Evolutionary conservation across 2,329 filamentous ascomycete species (phyloP), one percentile per base, ranked within the genome.

Genomic region (Diaporthe nobilis): DNA sequence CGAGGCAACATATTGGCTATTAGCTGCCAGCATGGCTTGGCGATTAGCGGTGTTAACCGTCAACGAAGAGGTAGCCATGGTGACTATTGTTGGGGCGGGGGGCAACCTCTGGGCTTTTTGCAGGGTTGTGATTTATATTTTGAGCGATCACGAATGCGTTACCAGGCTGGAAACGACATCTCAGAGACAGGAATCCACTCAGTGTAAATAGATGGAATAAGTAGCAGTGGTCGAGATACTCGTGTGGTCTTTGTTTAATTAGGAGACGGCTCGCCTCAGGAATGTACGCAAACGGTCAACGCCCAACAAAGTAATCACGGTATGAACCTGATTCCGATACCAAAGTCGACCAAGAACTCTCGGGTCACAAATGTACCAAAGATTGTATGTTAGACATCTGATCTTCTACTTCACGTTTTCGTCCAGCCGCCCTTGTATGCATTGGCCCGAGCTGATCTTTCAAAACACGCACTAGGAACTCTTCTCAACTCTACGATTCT

Each of bases 221-320:
- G 6, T 10, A 7, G 49, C 31, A 28, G 8, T 28, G 7, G 31
- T 20, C 6, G 53, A 28, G 31, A 4, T 20, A 15, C 47, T 37
- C 22, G 8, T 37, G 5, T 28, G 12, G 47, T 9, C 31, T 68
- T 53, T 68, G 47, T 68, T 49, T 34, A 37, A 20, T 13, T 15
- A n/a, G 47, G 37, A 25, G 22, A n/a, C n/a, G 44, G 34, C 47
- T 53, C 20, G 7, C 28, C 8, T 28, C 6, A 12, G 22, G n/a
- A 53, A 37, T 68, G 31, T 25, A 68, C 47, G 65, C 65, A 67
- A 67, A 51, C 61, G 61, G 61, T 44, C 42, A 67, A 28, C 17
- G 20, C 13, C 20, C 28, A 34, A 67, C 42, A 67, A 49, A 67
- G 61, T 31, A 7, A 55, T 55, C 9, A 65, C 15, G 39, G 28